phyloP scores from a whole-genome alignment of 208 protist species.

The Porcisia deanei region DNA sequence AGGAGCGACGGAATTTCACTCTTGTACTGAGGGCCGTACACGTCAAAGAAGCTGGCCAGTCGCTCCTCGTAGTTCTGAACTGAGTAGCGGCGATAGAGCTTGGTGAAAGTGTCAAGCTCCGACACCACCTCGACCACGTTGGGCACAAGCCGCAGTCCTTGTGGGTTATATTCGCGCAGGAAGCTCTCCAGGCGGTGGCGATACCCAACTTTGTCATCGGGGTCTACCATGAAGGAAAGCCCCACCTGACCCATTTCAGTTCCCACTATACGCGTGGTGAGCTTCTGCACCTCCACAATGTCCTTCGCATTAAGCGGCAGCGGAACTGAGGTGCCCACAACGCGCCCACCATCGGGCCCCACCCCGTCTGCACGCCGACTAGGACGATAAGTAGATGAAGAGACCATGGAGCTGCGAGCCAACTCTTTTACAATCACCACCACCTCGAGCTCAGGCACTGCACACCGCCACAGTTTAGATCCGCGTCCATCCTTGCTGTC shows the following conservation, averaged over 20 bases:
- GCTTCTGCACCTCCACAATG: constrained; percentile 61
- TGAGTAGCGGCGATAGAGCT: constrained; percentile 72
- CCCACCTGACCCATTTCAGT: constrained; percentile 78
- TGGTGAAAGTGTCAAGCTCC: constrained; percentile 79
- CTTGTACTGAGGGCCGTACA: constrained; percentile 64
- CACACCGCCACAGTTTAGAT: constrained; percentile 52
- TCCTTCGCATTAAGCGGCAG: constrained; percentile 45
- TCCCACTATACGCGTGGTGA: constrained; percentile 64
- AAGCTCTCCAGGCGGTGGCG: constrained; percentile 58
- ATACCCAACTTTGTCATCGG: constrained; percentile 52
- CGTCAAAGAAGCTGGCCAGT: constrained; percentile 54
- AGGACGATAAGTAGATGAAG: constrained; percentile 14
- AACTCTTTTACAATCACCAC: constrained; percentile 63
- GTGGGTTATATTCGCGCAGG: constrained; percentile 60
- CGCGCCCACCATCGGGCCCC: constrained; percentile 19
- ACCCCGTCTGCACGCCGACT: background rate
- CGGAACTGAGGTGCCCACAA: constrained; percentile 44
- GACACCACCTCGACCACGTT: constrained; percentile 60
- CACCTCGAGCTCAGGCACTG: constrained; percentile 36
- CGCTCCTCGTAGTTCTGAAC: constrained; percentile 64
- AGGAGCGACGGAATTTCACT: constrained; percentile 48
- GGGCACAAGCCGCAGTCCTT: constrained; percentile 54
- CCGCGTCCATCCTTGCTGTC: constrained; percentile 16
- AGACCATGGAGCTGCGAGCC: background rate
- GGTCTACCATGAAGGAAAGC: constrained; percentile 63